Evolutionary conservation across 1,284 basidiomycete species (phyloP).

Genomic region (Trichosporon sp.): DNA sequence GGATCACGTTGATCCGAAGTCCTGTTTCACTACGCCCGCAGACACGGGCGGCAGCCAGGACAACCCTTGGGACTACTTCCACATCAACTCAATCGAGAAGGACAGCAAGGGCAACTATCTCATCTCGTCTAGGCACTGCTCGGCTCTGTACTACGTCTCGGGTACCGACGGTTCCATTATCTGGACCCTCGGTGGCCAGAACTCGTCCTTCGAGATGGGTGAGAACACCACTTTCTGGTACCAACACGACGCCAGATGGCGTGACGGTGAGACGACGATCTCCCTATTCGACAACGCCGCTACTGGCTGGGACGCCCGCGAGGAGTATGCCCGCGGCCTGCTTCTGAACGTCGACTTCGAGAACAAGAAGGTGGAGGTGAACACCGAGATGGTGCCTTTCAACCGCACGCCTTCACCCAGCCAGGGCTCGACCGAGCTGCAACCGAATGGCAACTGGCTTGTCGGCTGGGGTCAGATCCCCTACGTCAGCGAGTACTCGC

Average conservation of each 20-base stretch:
- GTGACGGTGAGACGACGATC: slow-evolving; percentile 16
- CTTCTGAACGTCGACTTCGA: slow-evolving; percentile 29
- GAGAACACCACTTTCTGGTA: slow-evolving; percentile 26
- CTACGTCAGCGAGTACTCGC: slow-evolving; percentile 26
- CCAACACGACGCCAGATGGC: slow-evolving; percentile 38
- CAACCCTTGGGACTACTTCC: slow-evolving; percentile 33
- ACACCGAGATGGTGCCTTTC: slow-evolving; percentile 23
- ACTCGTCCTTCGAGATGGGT: slow-evolving; percentile 33
- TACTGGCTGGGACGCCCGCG: slow-evolving; percentile 20
- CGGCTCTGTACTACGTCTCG: slow-evolving; percentile 39
- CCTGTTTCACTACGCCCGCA: slow-evolving; percentile 27
- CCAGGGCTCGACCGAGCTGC: slow-evolving; percentile 34
- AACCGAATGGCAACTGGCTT: slow-evolving; percentile 25
- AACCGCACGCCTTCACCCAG: slow-evolving; percentile 22
- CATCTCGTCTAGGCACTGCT: slow-evolving; percentile 38
- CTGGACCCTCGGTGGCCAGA: slow-evolving; percentile 38
- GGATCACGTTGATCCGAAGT: slow-evolving; percentile 29
- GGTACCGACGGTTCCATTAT: slow-evolving; percentile 30
- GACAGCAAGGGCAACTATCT: slow-evolving; percentile 41
- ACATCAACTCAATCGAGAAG: slow-evolving; percentile 43
- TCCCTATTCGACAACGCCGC: slow-evolving; percentile 42
- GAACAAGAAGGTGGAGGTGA: slow-evolving; percentile 25
- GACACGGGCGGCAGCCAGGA: slow-evolving; percentile 18
- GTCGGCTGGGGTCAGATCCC: slow-evolving; percentile 27
- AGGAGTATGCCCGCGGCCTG: slow-evolving; percentile 27